These are phyloP conservation scores for Medicago arabica DNA, from an alignment of 306 rosid species.

Conservation along the genomic window DNA sequence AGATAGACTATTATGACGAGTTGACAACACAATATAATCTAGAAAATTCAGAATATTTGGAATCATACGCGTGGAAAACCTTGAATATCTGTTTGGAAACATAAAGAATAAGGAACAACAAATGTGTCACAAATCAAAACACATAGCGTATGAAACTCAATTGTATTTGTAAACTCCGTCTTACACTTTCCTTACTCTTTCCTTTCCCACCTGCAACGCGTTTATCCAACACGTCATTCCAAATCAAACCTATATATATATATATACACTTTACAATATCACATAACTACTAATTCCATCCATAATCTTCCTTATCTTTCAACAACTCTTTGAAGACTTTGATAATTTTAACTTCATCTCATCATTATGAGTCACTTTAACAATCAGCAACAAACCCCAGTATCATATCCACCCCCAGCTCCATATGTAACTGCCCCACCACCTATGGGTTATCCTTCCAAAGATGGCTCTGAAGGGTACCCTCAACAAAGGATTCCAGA, in stretches of 20 bases:
- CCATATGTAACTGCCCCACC: constrained; percentile 46
- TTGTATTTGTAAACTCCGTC: not conserved
- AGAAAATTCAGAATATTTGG: not conserved
- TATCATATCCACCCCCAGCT: constrained; percentile 34
- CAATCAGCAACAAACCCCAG: not conserved
- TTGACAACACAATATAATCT: not conserved
- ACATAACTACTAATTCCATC: not conserved
- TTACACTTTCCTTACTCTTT: not conserved
- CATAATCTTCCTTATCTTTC: not conserved
- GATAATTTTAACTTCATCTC: not conserved
- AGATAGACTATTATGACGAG: not conserved
- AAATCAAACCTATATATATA: constrained; percentile 20
- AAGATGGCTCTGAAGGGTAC: constrained; percentile 38
- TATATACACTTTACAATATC: constrained; percentile 5
- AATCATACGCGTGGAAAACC: not conserved
- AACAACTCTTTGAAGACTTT: constrained; percentile 15
- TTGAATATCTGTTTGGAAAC: not conserved
- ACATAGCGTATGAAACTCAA: not conserved
- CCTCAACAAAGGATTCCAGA: constrained; percentile 38
- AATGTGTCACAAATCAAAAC: not conserved
- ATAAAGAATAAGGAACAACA: not conserved
- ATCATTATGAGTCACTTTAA: not conserved
- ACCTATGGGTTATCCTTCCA: constrained; percentile 47
- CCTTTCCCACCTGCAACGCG: constrained; percentile 1
- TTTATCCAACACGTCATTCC: constrained; percentile 6